Percentiles rank a stretch among this genome's conserved stretches.
Conservation (phyloP, 1,284 basidiomycete genomes). For the Abortiporus biennis region DNA sequence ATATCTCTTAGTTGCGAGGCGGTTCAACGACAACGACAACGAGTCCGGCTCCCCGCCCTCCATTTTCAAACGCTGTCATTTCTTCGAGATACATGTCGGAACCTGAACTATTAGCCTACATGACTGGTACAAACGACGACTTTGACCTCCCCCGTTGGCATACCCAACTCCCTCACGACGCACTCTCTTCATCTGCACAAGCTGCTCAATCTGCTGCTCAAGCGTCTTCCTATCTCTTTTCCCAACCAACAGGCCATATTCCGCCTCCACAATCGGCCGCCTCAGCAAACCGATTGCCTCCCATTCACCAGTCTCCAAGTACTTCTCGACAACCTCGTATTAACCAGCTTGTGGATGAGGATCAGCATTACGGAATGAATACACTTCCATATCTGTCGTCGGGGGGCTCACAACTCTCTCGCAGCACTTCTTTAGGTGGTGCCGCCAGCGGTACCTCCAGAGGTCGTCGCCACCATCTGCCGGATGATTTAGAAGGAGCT, state of each 20-base stretch:
- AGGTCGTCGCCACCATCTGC: conserved; percentile 35
- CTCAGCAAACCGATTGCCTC: conserved; percentile 20
- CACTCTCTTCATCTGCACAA: conserved; percentile 56
- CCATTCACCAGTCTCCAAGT: conserved; percentile 26
- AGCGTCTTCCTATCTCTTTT: conserved; percentile 33
- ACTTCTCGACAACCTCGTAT: conserved; percentile 54
- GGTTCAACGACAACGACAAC: conserved; percentile 12
- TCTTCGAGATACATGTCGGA: conserved; percentile 38
- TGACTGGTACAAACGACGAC: conserved; percentile 48
- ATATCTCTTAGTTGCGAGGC: conserved; percentile 5
- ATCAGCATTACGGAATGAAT: conserved; percentile 37
- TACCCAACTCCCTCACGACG: conserved; percentile 53
- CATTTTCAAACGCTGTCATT: conserved; percentile 10
- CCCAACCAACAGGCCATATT: conserved; percentile 20
- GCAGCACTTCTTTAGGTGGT: conserved; percentile 59
- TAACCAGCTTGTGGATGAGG: conserved; percentile 58
- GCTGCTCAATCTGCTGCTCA: conserved; percentile 52
- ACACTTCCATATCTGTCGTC: conserved; percentile 49
- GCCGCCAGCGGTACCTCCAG: conserved; percentile 21
- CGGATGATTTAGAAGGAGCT: conserved; percentile 69
- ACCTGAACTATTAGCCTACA: conserved; percentile 45
- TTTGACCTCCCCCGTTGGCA: conserved; percentile 81
- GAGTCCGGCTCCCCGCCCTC: conserved; percentile 4
- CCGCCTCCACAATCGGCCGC: conserved; percentile 31
- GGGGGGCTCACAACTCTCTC: conserved; percentile 40